phyloP scores from a whole-genome alignment of 306 rosid genomes.

The Trifolium repens region DNA sequence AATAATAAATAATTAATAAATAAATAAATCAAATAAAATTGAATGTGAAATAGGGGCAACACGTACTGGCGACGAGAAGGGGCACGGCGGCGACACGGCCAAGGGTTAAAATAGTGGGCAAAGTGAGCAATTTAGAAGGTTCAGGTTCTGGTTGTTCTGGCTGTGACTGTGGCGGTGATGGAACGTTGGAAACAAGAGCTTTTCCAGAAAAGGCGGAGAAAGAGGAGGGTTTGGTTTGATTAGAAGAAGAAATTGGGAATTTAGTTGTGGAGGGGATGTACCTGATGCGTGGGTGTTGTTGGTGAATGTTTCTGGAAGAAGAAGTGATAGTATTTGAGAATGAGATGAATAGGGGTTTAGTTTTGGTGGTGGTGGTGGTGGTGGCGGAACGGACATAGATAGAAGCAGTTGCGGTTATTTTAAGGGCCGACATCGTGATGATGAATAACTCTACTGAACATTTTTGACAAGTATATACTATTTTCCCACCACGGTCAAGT shows the following conservation, averaged over 20 bases:
- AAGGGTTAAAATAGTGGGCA: slow-evolving; percentile 89
- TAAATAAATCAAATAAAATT: background rate
- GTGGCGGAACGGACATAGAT: slow-evolving; percentile 9
- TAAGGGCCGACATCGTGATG: slow-evolving; percentile 2
- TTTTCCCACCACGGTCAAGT: too few relatives aligned
- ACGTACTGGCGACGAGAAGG: slow-evolving; percentile 65
- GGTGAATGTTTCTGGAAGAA: background rate
- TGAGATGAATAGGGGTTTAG: background rate
- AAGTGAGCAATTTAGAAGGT: slow-evolving; percentile 73
- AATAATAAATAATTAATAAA: background rate
- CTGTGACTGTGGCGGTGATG: slow-evolving; percentile 23
- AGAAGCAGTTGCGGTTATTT: slow-evolving; percentile 18
- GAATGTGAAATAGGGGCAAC: background rate
- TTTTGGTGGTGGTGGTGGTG: background rate
- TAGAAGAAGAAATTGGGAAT: slow-evolving; percentile 5
- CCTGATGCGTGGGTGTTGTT: background rate
- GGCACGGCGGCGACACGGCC: slow-evolving; percentile 97
- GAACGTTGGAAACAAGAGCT: slow-evolving; percentile 54
- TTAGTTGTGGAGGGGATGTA: background rate
- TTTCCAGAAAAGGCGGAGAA: slow-evolving; percentile 36
- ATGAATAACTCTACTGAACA: too few relatives aligned
- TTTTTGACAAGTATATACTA: too few relatives aligned
- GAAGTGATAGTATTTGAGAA: background rate
- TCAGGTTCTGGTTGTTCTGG: slow-evolving; percentile 32
- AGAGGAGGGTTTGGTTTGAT: slow-evolving; percentile 3